phyloP scores from a whole-genome alignment of 257 asterid species.

The Catharanthus roseus region DNA sequence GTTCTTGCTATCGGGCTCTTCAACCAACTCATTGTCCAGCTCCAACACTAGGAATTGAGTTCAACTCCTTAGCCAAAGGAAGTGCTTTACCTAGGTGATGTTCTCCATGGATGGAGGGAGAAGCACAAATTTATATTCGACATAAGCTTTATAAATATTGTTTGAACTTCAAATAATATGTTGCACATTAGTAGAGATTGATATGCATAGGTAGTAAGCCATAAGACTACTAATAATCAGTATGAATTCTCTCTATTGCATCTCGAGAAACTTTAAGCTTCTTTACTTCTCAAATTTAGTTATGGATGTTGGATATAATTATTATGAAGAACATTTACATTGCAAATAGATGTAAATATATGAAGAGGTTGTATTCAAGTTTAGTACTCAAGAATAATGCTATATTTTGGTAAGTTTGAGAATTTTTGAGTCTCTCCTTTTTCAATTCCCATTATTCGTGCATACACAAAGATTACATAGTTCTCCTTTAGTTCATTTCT shows the following conservation, averaged over 20 bases:
- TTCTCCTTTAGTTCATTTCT: neutral
- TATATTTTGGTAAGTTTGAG: no score
- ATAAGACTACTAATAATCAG: neutral
- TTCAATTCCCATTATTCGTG: neutral
- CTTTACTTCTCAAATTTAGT: neutral
- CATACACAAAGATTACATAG: neutral
- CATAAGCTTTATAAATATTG: neutral
- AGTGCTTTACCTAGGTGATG: neutral
- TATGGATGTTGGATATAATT: neutral
- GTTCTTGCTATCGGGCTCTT: conserved; percentile 18
- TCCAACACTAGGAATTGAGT: conserved; percentile 13
- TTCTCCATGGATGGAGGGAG: neutral
- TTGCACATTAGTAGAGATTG: neutral
- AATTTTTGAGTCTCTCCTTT: neutral
- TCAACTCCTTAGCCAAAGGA: neutral
- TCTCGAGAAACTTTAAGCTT: neutral
- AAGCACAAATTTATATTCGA: neutral
- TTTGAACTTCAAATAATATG: neutral
- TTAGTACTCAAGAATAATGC: neutral
- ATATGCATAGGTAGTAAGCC: neutral
- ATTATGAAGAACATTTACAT: neutral
- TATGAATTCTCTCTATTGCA: neutral
- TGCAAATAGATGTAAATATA: neutral
- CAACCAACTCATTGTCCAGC: conserved; percentile 4
- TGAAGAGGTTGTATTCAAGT: neutral